phyloP scores from a whole-genome alignment of 208 protist species.

The Tritrichomonas musculus region DNA sequence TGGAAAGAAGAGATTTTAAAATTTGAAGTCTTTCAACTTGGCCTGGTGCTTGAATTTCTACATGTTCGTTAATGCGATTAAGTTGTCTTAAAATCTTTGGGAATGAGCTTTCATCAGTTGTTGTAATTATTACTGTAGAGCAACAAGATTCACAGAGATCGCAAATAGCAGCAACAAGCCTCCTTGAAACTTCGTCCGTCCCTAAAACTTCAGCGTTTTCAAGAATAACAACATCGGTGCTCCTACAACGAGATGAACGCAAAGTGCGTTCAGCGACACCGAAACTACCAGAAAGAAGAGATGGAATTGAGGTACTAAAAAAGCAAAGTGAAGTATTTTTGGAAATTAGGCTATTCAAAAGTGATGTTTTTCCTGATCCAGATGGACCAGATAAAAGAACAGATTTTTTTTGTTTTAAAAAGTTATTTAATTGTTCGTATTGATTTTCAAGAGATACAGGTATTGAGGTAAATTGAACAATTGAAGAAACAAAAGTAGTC shows the following conservation, averaged over 20 bases:
- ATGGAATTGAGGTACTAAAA: neutral
- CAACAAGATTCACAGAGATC: neutral
- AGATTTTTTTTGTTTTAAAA: neutral
- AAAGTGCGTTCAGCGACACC: neutral
- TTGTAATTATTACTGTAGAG: neutral
- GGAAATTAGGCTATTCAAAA: neutral
- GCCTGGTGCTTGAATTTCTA: neutral
- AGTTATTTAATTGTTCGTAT: neutral
- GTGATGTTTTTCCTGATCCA: neutral
- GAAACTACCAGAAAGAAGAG: neutral
- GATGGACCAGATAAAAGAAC: neutral
- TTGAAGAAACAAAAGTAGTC: neutral
- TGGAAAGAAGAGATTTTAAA: neutral
- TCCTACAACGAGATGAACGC: neutral
- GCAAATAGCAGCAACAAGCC: neutral
- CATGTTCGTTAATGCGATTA: neutral
- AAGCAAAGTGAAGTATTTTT: neutral
- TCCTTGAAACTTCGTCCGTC: neutral
- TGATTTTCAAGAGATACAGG: neutral
- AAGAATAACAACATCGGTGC: neutral
- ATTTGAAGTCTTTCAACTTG: neutral
- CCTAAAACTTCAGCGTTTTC: neutral
- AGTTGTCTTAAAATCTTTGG: neutral
- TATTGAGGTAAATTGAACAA: neutral
- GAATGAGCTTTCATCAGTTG: neutral